Evolutionary conservation across 2,329 filamentous ascomycete genomes (phyloP).

Genomic region (Chaetoscypha palmicola): DNA sequence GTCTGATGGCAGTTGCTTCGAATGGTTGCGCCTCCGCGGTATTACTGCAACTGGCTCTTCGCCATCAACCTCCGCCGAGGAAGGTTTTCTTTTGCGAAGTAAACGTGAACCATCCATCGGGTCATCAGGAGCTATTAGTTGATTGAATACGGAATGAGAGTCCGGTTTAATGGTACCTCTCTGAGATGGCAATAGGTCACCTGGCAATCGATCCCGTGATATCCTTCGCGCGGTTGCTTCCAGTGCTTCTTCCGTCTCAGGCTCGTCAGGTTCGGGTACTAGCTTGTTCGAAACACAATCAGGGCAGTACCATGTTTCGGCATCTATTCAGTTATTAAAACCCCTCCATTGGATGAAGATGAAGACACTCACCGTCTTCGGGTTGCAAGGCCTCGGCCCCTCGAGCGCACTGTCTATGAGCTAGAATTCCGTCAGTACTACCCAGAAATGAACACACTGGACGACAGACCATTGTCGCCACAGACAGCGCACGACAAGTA

Average conservation of each 20-base stretch:
- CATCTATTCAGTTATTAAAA: slow-evolving; percentile 36
- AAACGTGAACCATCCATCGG: slow-evolving; percentile 69
- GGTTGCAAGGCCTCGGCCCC: slow-evolving; percentile 56
- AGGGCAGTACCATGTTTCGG: slow-evolving; percentile 55
- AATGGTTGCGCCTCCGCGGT: slow-evolving; percentile 42
- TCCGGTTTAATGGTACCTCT: slow-evolving; percentile 57
- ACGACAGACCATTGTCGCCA: slow-evolving; percentile 69
- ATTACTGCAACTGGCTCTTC: slow-evolving; percentile 42
- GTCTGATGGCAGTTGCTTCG: background rate
- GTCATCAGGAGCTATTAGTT: slow-evolving; percentile 64
- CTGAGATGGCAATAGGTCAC: slow-evolving; percentile 65
- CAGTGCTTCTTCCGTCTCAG: slow-evolving; percentile 22
- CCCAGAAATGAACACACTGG: slow-evolving; percentile 9
- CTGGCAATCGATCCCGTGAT: slow-evolving; percentile 58
- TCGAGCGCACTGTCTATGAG: slow-evolving; percentile 84
- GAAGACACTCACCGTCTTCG: slow-evolving; percentile 52
- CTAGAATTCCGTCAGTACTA: slow-evolving; percentile 48
- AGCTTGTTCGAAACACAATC: slow-evolving; percentile 41
- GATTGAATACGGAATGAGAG: slow-evolving; percentile 72
- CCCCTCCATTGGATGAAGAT: background rate
- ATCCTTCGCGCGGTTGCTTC: slow-evolving; percentile 40
- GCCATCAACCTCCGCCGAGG: slow-evolving; percentile 54
- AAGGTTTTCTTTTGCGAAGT: slow-evolving; percentile 78
- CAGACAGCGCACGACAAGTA: slow-evolving; percentile 72
- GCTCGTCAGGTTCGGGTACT: slow-evolving; percentile 32